These are phyloP conservation scores for Solanum stenotomum DNA, from an alignment of 257 asterid genomes.

Conservation along the genomic window DNA sequence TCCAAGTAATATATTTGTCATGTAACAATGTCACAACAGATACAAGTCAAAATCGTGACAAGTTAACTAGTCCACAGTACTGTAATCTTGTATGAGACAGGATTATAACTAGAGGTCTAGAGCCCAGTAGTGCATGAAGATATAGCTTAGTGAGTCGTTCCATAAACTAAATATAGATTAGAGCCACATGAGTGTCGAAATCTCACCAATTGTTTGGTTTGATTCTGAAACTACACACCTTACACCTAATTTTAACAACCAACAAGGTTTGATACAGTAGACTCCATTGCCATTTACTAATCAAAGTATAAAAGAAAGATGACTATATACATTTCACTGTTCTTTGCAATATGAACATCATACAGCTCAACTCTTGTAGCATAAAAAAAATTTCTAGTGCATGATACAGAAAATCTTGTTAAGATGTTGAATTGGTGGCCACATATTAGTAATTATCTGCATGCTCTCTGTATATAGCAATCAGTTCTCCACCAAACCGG, in stretches of 20 bases:
- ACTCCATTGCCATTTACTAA: background rate
- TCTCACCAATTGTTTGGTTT: background rate
- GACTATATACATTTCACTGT: background rate
- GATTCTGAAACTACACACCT: background rate
- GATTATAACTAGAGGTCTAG: no score
- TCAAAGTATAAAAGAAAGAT: background rate
- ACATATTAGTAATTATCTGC: background rate
- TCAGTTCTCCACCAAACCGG: background rate
- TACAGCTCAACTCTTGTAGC: background rate
- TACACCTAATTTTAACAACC: background rate
- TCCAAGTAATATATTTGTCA: no score
- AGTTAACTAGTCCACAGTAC: no score
- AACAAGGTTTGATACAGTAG: background rate
- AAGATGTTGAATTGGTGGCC: background rate
- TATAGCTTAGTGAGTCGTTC: background rate
- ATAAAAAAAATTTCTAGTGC: background rate
- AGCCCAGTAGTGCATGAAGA: no score
- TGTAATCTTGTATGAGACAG: no score
- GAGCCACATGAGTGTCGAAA: background rate
- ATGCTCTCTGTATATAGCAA: background rate
- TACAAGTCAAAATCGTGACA: no score
- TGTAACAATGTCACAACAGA: no score
- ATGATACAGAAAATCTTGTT: background rate
- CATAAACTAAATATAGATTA: background rate
- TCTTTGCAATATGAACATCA: background rate